These are phyloP conservation scores for Colletotrichum paranaense DNA, from an alignment of 2,329 filamentous ascomycete species.

Conservation along the genomic window DNA sequence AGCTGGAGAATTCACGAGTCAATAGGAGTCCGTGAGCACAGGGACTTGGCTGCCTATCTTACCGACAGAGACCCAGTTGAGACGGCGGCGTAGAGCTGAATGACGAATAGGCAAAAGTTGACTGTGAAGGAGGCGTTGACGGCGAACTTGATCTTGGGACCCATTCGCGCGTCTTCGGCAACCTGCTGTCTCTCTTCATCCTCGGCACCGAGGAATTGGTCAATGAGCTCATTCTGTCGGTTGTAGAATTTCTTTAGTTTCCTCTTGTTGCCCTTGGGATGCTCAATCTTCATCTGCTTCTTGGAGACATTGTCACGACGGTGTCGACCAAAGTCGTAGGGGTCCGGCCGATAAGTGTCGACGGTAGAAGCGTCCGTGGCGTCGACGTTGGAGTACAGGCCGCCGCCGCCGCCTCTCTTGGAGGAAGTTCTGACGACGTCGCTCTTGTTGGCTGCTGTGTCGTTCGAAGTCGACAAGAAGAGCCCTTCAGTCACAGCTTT, in stretches of 20 bases:
- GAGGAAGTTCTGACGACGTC: constrained; percentile 7
- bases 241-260: constrained; percentile 60
- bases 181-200: constrained; percentile 65
- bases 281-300: constrained; percentile 59
- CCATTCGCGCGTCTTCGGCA: constrained; percentile 62
- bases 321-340: constrained; percentile 52
- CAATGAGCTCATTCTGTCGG: constrained; percentile 60
- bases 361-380: constrained; percentile 17
- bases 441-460: not conserved
- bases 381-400: not conserved
- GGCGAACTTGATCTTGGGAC: constrained; percentile 63
- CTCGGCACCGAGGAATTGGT: constrained; percentile 64
- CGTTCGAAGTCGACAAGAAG: constrained; percentile 6
- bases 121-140: constrained; percentile 62
- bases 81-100: constrained; percentile 68
- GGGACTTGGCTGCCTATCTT: constrained; percentile 2
- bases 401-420: not conserved
- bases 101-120: constrained; percentile 66
- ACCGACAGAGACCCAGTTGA: constrained; percentile 67
- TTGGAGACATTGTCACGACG: constrained; percentile 52
- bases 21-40: constrained; percentile 9
- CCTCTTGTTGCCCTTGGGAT: constrained; percentile 56
- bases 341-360: constrained; percentile 44
- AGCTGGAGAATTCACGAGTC: constrained; percentile 47
- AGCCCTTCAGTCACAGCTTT: constrained; percentile 8